These are phyloP conservation scores for Fusarium virguliforme DNA, from an alignment of 2,329 filamentous ascomycete genomes.

Conservation along the genomic window DNA sequence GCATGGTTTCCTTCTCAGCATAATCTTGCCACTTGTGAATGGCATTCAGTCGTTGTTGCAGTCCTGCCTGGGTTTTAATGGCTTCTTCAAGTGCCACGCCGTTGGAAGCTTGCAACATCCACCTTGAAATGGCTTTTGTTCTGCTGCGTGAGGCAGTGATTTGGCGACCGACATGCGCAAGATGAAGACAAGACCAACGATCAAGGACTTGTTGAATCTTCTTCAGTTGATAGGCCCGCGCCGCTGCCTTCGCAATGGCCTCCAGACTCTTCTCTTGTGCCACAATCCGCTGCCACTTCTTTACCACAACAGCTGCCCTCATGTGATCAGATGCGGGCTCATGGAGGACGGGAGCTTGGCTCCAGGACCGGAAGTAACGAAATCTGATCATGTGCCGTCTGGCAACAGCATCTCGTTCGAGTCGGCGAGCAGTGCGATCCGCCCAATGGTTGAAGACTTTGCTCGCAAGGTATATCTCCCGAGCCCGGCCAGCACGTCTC, in stretches of 20 bases:
- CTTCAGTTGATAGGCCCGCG: constrained; percentile 42
- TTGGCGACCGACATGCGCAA: constrained; percentile 43
- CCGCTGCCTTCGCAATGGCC: constrained; percentile 46
- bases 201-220: constrained; percentile 44
- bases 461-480: constrained; percentile 73
- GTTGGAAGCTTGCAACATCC: constrained; percentile 42
- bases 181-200: constrained; percentile 51
- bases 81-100: constrained; percentile 36
- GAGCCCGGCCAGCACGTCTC: constrained; percentile 73
- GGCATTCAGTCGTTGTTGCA: constrained; percentile 31
- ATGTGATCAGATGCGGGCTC: constrained; percentile 53
- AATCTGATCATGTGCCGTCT: constrained; percentile 79
- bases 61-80: constrained; percentile 36
- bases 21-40: constrained; percentile 48
- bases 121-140: constrained; percentile 42
- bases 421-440: constrained; percentile 74
- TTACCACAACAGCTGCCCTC: constrained; percentile 51
- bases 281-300: constrained; percentile 55
- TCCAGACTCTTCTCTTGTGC: constrained; percentile 51
- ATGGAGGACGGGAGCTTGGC: constrained; percentile 53
- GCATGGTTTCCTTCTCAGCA: constrained; percentile 21
- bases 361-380: constrained; percentile 59
- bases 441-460: constrained; percentile 71
- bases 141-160: constrained; percentile 39
- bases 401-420: constrained; percentile 77